Percentiles rank a stretch among this genome's conserved stretches.
Conservation (phyloP, 1,284 basidiomycete genomes). For the Polyporus tsugae region DNA sequence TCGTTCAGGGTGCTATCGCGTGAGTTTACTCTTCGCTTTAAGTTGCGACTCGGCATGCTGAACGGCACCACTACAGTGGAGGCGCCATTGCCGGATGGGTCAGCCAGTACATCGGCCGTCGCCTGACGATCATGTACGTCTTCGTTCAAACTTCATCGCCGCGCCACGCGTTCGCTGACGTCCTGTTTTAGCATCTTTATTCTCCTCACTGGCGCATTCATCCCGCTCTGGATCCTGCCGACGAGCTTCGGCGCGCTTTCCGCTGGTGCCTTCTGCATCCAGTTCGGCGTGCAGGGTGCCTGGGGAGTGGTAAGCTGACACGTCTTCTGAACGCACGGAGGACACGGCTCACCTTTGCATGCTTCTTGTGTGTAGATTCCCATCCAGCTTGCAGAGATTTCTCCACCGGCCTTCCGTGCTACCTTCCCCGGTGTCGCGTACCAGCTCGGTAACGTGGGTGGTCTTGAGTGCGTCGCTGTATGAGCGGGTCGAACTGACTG, state of each 20-base stretch:
- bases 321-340: not conserved
- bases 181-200: slow-evolving; percentile 56
- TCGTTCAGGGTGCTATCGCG: slow-evolving; percentile 74
- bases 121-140: slow-evolving; percentile 83
- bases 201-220: slow-evolving; percentile 66
- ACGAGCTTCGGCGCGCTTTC: slow-evolving; percentile 68
- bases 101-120: slow-evolving; percentile 89
- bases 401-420: slow-evolving; percentile 92
- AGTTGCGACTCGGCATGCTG: slow-evolving; percentile 21
- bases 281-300: slow-evolving; percentile 87
- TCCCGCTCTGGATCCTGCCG: slow-evolving; percentile 89
- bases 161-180: slow-evolving; percentile 18
- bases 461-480: not conserved
- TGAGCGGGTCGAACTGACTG: slow-evolving; percentile 5
- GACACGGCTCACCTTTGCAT: not conserved
- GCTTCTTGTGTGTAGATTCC: slow-evolving; percentile 60
- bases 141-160: slow-evolving; percentile 8
- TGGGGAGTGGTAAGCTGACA: slow-evolving; percentile 70
- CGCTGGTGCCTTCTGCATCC: slow-evolving; percentile 86
- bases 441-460: slow-evolving; percentile 77
- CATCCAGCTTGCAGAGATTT: slow-evolving; percentile 90
- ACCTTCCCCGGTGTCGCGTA: slow-evolving; percentile 94
- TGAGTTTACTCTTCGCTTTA: slow-evolving; percentile 42
- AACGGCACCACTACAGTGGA: slow-evolving; percentile 55
- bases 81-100: slow-evolving; percentile 81